Evolutionary conservation across 2,329 filamentous ascomycete species (phyloP).

Genomic region (Hymenoscyphus fructigenus): DNA sequence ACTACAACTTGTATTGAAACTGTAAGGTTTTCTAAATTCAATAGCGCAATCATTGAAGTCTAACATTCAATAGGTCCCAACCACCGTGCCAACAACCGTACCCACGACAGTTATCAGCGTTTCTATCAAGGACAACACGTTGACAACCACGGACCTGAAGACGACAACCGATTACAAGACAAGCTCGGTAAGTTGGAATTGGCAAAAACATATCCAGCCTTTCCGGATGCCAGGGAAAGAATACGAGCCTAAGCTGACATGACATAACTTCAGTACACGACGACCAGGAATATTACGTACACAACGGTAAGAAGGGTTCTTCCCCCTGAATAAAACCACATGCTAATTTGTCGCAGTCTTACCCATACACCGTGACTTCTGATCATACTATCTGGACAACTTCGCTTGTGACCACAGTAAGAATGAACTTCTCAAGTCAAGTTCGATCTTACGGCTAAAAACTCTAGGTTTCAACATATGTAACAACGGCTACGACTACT

Average conservation of each 20-base stretch:
- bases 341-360: background rate
- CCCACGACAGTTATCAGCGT: background rate
- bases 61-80: background rate
- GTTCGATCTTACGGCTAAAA: background rate
- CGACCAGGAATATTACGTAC: background rate
- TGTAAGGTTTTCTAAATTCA: background rate
- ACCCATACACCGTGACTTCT: background rate
- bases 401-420: background rate
- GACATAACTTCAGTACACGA: background rate
- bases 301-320: background rate
- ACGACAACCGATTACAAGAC: constrained; percentile 1
- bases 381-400: background rate
- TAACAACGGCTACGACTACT: background rate
- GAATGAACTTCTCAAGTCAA: background rate
- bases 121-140: background rate
- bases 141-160: background rate
- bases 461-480: background rate
- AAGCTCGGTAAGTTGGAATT: background rate
- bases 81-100: constrained; percentile 4
- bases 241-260: constrained; percentile 3
- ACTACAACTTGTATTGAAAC: background rate
- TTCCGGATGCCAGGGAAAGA: background rate
- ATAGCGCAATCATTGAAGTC: background rate
- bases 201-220: background rate
- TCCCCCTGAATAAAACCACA: background rate